Percentiles rank a stretch among this genome's conserved stretches.
Conservation (phyloP, 306 rosid genomes). For the Vachellia collinsii region DNA sequence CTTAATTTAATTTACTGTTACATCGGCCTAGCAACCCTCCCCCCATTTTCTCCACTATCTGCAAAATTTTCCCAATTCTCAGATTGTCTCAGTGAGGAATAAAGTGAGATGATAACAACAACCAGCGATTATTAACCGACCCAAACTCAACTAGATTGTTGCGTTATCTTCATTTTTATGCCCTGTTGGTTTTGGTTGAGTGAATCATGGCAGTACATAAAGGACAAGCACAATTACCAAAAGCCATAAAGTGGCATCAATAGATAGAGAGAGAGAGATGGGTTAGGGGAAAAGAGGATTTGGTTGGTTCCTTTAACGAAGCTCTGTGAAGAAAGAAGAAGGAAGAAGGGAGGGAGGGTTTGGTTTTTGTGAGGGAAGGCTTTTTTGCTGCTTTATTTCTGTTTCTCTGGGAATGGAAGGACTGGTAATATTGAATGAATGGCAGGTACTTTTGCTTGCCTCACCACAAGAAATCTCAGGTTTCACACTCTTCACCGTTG, state of each 20-base stretch:
- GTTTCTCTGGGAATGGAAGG: constrained; percentile 53
- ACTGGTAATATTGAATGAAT: constrained; percentile 67
- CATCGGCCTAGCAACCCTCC: neutral
- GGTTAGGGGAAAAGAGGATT: constrained; percentile 57
- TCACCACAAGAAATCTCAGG: constrained; percentile 35
- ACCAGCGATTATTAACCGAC: constrained; percentile 14
- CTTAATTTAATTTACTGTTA: neutral
- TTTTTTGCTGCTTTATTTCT: neutral
- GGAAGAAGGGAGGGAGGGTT: neutral
- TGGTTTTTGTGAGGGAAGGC: neutral
- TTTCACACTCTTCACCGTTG: constrained; percentile 50
- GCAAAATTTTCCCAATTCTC: neutral
- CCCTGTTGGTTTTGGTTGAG: constrained; percentile 23
- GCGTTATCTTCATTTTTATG: neutral
- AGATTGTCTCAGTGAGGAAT: neutral
- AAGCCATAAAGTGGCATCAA: constrained; percentile 42
- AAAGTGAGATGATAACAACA: constrained; percentile 48
- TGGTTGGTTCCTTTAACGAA: constrained; percentile 10
- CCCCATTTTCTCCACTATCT: neutral
- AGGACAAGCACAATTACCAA: constrained; percentile 36
- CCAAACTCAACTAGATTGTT: constrained; percentile 1
- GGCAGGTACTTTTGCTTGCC: constrained; percentile 64
- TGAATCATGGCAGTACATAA: constrained; percentile 26
- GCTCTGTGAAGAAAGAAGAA: neutral
- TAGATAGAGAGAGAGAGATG: constrained; percentile 41